These are phyloP conservation scores for Umbelopsis ramanniana DNA, from an alignment of 192 early-diverging fungal species.

Conservation along the genomic window DNA sequence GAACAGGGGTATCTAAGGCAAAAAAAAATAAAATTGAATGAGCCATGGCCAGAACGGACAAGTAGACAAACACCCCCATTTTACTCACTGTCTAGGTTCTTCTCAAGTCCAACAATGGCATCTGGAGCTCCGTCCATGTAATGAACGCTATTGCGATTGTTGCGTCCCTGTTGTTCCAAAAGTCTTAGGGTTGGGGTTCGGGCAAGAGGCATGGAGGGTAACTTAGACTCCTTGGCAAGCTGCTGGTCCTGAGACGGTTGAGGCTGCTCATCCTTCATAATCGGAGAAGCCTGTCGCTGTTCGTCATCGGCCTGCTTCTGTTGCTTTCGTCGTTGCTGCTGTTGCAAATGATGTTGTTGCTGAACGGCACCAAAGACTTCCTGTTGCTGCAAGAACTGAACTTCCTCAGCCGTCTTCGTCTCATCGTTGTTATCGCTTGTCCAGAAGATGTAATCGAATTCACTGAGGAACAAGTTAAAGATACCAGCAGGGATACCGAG, in stretches of 20 bases:
- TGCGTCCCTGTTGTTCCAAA: slow-evolving; percentile 37
- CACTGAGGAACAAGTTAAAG: slow-evolving; percentile 91
- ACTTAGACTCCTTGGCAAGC: neutral
- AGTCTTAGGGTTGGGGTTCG: slow-evolving; percentile 28
- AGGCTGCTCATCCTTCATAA: neutral
- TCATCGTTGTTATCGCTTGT: slow-evolving; percentile 64
- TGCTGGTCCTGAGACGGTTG: neutral
- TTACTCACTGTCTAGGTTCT: slow-evolving; percentile 39
- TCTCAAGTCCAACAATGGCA: slow-evolving; percentile 46
- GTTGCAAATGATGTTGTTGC: slow-evolving; percentile 23
- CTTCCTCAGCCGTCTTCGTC: slow-evolving; percentile 32
- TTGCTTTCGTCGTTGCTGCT: slow-evolving; percentile 25
- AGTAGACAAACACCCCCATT: no score
- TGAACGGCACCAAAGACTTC: slow-evolving; percentile 29
- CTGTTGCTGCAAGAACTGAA: slow-evolving; percentile 30
- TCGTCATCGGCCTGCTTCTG: slow-evolving; percentile 2
- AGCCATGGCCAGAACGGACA: no score
- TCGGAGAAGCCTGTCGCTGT: neutral
- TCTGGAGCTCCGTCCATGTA: slow-evolving; percentile 49
- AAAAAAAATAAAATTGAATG: no score
- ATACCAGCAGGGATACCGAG: slow-evolving; percentile 91
- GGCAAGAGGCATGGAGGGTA: neutral
- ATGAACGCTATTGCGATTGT: slow-evolving; percentile 51
- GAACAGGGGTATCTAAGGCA: slow-evolving; percentile 13
- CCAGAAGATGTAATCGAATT: slow-evolving; percentile 86